These are phyloP conservation scores for Eragrostis tef DNA, from an alignment of 202 grass and related monocot species.

Conservation along the genomic window DNA sequence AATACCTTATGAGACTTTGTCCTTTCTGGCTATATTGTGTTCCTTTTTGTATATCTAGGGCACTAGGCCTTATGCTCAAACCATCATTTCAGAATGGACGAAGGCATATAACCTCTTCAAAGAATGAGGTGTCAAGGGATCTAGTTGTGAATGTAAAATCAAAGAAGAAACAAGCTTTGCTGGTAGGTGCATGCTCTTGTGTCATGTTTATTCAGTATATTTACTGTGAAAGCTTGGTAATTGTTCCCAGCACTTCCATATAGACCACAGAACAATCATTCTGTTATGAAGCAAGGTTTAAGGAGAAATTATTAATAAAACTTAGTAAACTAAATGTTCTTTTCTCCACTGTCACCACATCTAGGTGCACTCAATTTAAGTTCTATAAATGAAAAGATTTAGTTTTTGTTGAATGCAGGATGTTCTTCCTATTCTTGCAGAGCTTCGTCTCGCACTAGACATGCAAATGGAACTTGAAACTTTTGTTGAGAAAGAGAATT, in stretches of 20 bases:
- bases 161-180: conserved; percentile 94
- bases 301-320: conserved; percentile 25
- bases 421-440: conserved; percentile 91
- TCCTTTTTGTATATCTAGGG: conserved; percentile 7
- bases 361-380: conserved; percentile 24
- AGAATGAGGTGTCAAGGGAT: conserved; percentile 93
- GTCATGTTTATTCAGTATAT: conserved; percentile 30
- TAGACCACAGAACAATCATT: conserved; percentile 35
- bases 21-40: conserved; percentile 28
- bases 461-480: conserved; percentile 96
- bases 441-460: conserved; percentile 83
- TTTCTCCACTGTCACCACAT: conserved; percentile 20
- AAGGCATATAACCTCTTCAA: conserved; percentile 88
- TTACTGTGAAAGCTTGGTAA: conserved; percentile 43
- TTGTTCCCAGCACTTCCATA: conserved; percentile 1
- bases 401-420: conserved; percentile 74
- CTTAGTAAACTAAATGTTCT: background rate
- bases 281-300: conserved; percentile 13
- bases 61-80: conserved; percentile 33
- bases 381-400: conserved; percentile 56
- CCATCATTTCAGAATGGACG: conserved; percentile 81
- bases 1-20: conserved; percentile 46
- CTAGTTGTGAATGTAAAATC: conserved; percentile 99
- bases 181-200: conserved; percentile 65
- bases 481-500: conserved; percentile 87